A percentile compares a stretch with the other conserved stretches of the same genome.
Conservation (phyloP, 2,329 filamentous ascomycete species). For the Bimuria novae-zelandiae region DNA sequence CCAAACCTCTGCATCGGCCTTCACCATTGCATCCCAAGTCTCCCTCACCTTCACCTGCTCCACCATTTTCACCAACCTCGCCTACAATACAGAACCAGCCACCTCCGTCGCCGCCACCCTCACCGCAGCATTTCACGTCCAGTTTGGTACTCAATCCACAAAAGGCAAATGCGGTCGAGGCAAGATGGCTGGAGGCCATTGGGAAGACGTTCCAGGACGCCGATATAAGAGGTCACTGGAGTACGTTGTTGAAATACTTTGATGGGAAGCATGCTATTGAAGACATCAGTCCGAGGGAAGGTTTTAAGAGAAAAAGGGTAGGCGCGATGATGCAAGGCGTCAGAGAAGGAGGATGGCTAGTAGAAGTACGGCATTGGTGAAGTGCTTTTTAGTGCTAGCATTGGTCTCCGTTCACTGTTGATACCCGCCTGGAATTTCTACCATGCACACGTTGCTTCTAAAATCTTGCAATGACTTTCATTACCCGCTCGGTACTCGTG, state of each 20-base stretch:
- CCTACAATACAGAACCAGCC: conserved; percentile 9
- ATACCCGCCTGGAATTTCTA: background rate
- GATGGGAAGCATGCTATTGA: conserved; percentile 86
- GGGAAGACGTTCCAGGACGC: conserved; percentile 36
- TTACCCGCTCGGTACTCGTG: no score
- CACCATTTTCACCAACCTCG: conserved; percentile 20
- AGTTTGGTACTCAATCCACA: conserved; percentile 72
- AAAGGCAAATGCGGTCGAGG: conserved; percentile 77
- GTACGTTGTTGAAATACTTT: conserved; percentile 79
- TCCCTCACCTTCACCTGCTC: conserved; percentile 31
- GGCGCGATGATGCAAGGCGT: conserved; percentile 63
- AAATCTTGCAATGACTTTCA: background rate
- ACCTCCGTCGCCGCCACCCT: conserved; percentile 12
- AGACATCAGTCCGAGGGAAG: conserved; percentile 82
- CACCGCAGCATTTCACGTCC: conserved; percentile 27
- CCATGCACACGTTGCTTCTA: background rate
- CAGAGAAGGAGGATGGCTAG: conserved; percentile 68
- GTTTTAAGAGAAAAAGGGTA: conserved; percentile 76
- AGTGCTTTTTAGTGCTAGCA: background rate
- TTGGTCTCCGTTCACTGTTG: background rate
- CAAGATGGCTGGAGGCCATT: conserved; percentile 64
- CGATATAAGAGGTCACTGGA: conserved; percentile 70
- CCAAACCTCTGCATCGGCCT: conserved; percentile 31
- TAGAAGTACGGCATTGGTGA: conserved; percentile 48
- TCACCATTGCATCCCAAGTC: conserved; percentile 41